Evolutionary conservation across 2,329 filamentous ascomycete genomes (phyloP).

Genomic region (Hypoxylon sp.): DNA sequence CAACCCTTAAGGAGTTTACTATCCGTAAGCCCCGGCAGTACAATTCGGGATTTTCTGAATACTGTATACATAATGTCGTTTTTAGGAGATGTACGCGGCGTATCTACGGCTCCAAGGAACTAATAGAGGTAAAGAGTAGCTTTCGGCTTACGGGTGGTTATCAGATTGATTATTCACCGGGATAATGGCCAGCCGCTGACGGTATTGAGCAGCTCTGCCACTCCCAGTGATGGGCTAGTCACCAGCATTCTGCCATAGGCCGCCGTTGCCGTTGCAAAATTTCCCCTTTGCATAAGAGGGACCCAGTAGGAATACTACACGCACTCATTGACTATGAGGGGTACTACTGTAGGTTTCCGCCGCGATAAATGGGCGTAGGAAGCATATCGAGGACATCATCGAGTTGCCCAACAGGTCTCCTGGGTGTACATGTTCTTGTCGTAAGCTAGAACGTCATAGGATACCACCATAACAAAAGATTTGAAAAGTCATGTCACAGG

Average conservation of each 20-base stretch:
- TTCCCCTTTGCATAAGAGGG: background rate
- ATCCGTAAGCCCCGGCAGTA: background rate
- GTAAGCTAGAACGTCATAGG: background rate
- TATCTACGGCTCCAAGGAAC: background rate
- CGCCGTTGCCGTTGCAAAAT: slow-evolving; percentile 18
- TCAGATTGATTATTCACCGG: background rate
- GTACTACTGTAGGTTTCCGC: background rate
- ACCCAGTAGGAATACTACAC: background rate
- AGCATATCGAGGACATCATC: background rate
- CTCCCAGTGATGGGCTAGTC: slow-evolving; percentile 4
- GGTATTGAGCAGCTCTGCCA: slow-evolving; percentile 2
- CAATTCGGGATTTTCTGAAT: background rate
- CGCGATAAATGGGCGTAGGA: background rate
- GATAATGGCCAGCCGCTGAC: background rate
- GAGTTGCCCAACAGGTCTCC: background rate
- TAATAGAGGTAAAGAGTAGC: background rate
- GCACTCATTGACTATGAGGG: background rate
- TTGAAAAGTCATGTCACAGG: background rate
- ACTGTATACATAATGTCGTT: slow-evolving; percentile 2
- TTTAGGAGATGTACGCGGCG: slow-evolving; percentile 1
- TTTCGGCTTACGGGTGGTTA: background rate
- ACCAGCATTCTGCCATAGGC: slow-evolving; percentile 10
- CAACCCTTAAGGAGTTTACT: background rate
- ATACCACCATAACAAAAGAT: background rate
- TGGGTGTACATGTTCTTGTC: too few species aligned